Base-by-base conservation (phyloP, 345 rosid genomes). In the Euphorbia lathyris region DNA sequence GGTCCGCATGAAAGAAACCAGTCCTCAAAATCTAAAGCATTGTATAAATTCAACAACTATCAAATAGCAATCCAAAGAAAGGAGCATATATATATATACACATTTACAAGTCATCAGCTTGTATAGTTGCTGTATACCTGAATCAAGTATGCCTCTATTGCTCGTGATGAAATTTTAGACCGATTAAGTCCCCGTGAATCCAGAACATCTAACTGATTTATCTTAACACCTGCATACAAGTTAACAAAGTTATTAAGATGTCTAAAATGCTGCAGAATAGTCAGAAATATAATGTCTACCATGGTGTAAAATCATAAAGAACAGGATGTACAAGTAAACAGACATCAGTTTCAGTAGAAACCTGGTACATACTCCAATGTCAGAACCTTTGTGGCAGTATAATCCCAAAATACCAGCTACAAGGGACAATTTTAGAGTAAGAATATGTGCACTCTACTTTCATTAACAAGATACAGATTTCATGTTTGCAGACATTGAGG, bases 281-380 rank as follows among this genome's bases (percentile, higher is more conserved):
- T n/a, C 20, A 22, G 4, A 38, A 38, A 13, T 9, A 14, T 27
- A 5, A 29, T 27, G 26, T 66, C 34, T 51, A 51, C 5, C 30
- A 56, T 16, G 25, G 29, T 34, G 43, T 27, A 70, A n/a, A 25
- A 13, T 12, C 13, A 22, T 47, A n/a, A n/a, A 14, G 9, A 57
- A n/a, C 23, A 55, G 20, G 27, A 52, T 56, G 40, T 22, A 19
- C 23, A 78, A 78, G 32, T 52, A 66, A 70, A 64, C 19, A 57
- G 65, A 59, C 3, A 66, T 58, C 26, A 72, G 82, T 71, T 79
- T 60, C 66, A 77, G 72, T 51, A 65, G 68, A 30, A 75, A 94
- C 98, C 97, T 85, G 98, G 98, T 40, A 90, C 92, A 80, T 91
- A 94, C 84, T 94, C 98, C 88, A 94, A 80, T 40, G 98, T 94